These are phyloP conservation scores for Aspergillus piperis DNA, from an alignment of 2,329 filamentous ascomycete genomes.

Conservation along the genomic window DNA sequence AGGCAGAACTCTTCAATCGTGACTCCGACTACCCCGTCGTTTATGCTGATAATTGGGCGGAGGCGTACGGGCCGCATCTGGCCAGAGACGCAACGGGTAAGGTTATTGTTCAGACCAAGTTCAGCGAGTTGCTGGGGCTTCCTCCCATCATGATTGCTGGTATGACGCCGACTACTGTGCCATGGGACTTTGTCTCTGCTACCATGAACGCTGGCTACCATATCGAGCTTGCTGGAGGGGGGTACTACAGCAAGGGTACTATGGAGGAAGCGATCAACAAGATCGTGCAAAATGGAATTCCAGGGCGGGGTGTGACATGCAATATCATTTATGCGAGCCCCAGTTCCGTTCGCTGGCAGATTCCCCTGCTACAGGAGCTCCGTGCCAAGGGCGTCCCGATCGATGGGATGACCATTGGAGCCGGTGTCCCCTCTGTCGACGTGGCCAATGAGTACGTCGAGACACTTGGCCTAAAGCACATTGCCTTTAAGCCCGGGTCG, in stretches of 20 bases:
- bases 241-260: neutral
- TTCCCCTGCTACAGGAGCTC: neutral
- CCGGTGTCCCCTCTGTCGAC: neutral
- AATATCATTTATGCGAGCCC: slow-evolving; percentile 12
- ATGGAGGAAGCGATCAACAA: slow-evolving; percentile 5
- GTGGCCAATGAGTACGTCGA: neutral
- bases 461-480: neutral
- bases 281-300: neutral
- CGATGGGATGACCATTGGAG: slow-evolving; percentile 1
- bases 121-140: neutral
- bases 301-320: slow-evolving; percentile 3
- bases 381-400: neutral
- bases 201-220: slow-evolving; percentile 11
- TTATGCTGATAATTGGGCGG: neutral
- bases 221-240: slow-evolving; percentile 8
- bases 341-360: slow-evolving; percentile 3
- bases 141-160: slow-evolving; percentile 10
- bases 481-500: slow-evolving; percentile 1
- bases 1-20: neutral
- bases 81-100: neutral
- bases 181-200: slow-evolving; percentile 7
- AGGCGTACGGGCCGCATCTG: neutral
- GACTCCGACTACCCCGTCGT: neutral
- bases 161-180: slow-evolving; percentile 10
- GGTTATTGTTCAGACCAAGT: slow-evolving; percentile 1